A percentile compares a stretch with the other conserved stretches of the same genome.
These are phyloP conservation scores for Salix suchowensis DNA, from an alignment of 345 rosid genomes.

Conservation along the genomic window DNA sequence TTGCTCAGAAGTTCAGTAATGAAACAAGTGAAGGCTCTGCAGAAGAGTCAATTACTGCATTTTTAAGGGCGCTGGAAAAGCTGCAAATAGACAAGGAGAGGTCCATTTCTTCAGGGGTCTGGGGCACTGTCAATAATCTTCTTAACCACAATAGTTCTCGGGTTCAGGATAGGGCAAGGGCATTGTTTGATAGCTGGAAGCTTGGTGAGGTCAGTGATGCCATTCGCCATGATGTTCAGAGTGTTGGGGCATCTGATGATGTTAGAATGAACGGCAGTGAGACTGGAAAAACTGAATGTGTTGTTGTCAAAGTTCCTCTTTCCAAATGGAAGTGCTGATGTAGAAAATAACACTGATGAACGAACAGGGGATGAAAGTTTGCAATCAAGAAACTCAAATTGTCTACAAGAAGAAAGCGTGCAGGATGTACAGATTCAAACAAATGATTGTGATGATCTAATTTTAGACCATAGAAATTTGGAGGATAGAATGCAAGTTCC, in stretches of 20 bases:
- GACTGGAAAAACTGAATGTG: slow-evolving; percentile 33
- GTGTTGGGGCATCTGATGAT: slow-evolving; percentile 23
- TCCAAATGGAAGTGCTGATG: slow-evolving; percentile 31
- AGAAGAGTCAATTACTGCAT: slow-evolving; percentile 69
- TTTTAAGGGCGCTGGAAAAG: slow-evolving; percentile 68
- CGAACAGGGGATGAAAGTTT: slow-evolving; percentile 27
- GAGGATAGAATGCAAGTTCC: slow-evolving; percentile 35
- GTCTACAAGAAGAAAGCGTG: slow-evolving; percentile 27
- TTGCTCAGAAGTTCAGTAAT: slow-evolving; percentile 43
- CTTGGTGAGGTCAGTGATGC: slow-evolving; percentile 27
- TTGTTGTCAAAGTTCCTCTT: slow-evolving; percentile 31
- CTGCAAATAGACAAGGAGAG: slow-evolving; percentile 57
- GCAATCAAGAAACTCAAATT: slow-evolving; percentile 35
- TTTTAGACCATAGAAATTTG: slow-evolving; percentile 19
- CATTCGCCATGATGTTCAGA: slow-evolving; percentile 25
- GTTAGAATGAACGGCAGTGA: slow-evolving; percentile 21
- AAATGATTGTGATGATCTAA: slow-evolving; percentile 20
- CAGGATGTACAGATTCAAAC: slow-evolving; percentile 37
- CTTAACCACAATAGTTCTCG: slow-evolving; percentile 54
- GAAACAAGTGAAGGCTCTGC: slow-evolving; percentile 45
- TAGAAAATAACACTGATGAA: slow-evolving; percentile 34
- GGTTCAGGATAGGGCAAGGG: slow-evolving; percentile 68
- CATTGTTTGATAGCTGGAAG: slow-evolving; percentile 59
- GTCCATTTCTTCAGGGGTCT: slow-evolving; percentile 71
- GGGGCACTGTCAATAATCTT: slow-evolving; percentile 60